Base-by-base conservation (phyloP, 768 basidiomycete species). In the Collybiopsis confluens region DNA sequence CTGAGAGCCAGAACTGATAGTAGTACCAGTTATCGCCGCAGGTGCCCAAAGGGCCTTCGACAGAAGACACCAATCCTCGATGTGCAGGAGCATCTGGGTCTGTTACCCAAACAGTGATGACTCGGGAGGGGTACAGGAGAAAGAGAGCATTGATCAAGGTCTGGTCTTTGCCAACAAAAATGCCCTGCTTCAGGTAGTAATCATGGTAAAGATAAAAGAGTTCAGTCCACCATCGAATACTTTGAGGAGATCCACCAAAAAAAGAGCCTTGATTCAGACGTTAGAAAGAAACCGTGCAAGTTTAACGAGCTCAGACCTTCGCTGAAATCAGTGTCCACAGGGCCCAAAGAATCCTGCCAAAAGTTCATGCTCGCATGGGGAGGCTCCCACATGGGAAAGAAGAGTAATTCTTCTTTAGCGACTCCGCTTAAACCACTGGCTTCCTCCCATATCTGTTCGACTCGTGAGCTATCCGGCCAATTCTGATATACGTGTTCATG, bases 161-260 rank as follows among this genome's bases (percentile, higher is more conserved):
- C 61, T 83, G 78, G 63, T 83, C 82, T 59, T 81, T 81, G 8
- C 81, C 80, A 16, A 81, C 77, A 58, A 83, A 83, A 8, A 69
- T 58, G n/a, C 67, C 68, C n/a, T 65, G 65, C 5, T 64, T 60
- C 36, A 81, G 72, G 64, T 81, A 82, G 55, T 72, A 54, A 61
- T 81, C 68, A 62, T 82, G 82, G 55, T 78, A 78, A 0, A 70
- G 65, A 60, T 80, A 83, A 61, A 73, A 84, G 1, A 65, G 64
- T 13, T 63, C 52, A 0, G 70, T 61, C 65, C 70, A 82, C 80
- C 79, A 81, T 4, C 67, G 57, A 26, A 82, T 63, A 0, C 77
- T 69, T 8, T 59, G 36, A 1, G 74, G 75, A 1, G 72, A 62
- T 9, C 80, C 80, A 8, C 82, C 82, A 54, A 83, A 83, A 61